Evolutionary conservation across 2,329 filamentous ascomycete genomes (phyloP), one percentile per base, ranked within the genome.

Genomic region (Ilyonectria destructans): DNA sequence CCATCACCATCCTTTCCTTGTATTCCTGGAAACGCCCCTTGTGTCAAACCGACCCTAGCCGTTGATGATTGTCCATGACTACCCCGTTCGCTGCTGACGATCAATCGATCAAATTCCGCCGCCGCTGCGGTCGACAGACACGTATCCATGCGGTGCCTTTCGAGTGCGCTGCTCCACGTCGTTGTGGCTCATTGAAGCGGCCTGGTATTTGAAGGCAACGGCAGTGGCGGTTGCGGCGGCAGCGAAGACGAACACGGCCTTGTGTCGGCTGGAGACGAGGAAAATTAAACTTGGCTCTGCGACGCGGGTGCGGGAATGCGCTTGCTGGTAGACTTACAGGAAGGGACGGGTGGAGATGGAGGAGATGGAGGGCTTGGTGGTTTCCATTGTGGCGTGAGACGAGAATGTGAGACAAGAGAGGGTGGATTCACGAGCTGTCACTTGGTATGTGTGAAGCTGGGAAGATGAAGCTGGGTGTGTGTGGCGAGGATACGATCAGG

Each of bases 111-210:
- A 85, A 46, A 85, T 77, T 0, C 84, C 84, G 1, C 84, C 84
- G 4, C 86, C 86, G 72, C 85, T 88, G 26, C 86, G 82, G 62
- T 88, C 86, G 63, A 88, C 86, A 63, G 81, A 84, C 62, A 88
- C 85, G 75, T 87, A 85, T 57, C 83, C 80, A 68, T 82, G 82
- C 26, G 80, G 79, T 5, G 76, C 73, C 43, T 77, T 76, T 64
- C 71, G 71, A 33, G 76, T 79, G 74, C 79, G 80, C 78, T 85
- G 84, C 45, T 81, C 81, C 35, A 77, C 66, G 71, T 87, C 85
- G 78, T 86, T 86, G 62, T 79, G 77, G 45, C 76, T 77, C 31
- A 85, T 69, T 4, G 79, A 77, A 33, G 76, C 69, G 35, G 82
- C 78, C 46, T 81, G 76, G 75, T 83, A 84, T 48, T 70, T 76